phyloP scores from a whole-genome alignment of 2,329 filamentous ascomycete genomes.

The Colletotrichum sp. region DNA sequence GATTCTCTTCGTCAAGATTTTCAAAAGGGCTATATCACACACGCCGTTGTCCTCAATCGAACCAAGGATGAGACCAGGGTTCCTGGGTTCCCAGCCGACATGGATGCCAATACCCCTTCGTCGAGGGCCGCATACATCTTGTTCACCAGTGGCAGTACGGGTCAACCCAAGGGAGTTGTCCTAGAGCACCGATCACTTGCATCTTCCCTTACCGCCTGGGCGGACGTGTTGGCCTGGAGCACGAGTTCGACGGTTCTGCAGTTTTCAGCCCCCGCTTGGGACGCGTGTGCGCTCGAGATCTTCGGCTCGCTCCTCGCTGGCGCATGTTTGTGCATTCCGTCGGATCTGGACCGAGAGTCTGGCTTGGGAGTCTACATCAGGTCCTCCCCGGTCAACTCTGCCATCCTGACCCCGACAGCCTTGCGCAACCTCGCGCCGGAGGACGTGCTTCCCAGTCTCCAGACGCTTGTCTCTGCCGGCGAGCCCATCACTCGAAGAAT shows the following conservation, averaged over 20 bases:
- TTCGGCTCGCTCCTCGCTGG: not conserved
- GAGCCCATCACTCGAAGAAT: slow-evolving; percentile 21
- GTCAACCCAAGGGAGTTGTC: not conserved
- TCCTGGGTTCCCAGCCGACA: not conserved
- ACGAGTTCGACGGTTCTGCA: not conserved
- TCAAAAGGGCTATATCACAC: not conserved
- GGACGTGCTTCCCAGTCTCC: not conserved
- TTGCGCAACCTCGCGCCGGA: not conserved
- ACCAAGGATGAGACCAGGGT: not conserved
- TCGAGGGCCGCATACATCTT: not conserved
- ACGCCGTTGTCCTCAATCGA: not conserved
- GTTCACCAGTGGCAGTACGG: not conserved
- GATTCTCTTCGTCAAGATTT: not conserved
- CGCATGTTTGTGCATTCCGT: not conserved
- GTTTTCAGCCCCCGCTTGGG: not conserved
- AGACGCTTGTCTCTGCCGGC: slow-evolving; percentile 20
- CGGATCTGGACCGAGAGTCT: not conserved
- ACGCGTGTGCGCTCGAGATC: not conserved
- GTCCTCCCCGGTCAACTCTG: not conserved
- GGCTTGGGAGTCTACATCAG: not conserved
- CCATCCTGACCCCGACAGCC: not conserved
- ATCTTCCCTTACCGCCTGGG: not conserved
- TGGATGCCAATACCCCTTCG: not conserved
- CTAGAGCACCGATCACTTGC: not conserved
- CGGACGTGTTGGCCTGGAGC: not conserved